Conservation (phyloP, 441 rosid genomes). For the Croton setiger region DNA sequence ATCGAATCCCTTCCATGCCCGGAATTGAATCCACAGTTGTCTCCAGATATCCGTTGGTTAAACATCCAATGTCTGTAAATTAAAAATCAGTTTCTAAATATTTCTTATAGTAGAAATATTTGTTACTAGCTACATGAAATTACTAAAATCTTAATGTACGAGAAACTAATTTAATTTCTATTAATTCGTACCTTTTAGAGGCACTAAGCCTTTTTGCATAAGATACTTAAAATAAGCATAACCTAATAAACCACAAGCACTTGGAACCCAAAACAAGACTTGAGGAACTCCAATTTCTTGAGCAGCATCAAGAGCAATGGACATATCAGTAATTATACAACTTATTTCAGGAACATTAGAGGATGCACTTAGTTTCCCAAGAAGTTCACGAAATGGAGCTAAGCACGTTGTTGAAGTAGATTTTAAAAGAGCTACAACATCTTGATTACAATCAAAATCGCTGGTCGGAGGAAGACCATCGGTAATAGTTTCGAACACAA, state of each 20-base stretch:
- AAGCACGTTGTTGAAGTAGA: too few relatives aligned
- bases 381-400: too few relatives aligned
- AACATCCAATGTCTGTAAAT: not conserved
- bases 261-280: not conserved
- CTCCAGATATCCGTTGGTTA: slow-evolving; percentile 14
- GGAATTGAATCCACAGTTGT: slow-evolving; percentile 12
- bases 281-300: not conserved
- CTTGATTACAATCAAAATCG: too few relatives aligned
- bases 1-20: slow-evolving; percentile 11
- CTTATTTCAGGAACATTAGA: not conserved
- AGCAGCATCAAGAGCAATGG: slow-evolving; percentile 7
- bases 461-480: not conserved
- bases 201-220: not conserved
- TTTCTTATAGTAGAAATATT: too few relatives aligned
- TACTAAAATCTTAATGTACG: too few relatives aligned
- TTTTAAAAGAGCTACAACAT: too few relatives aligned
- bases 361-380: not conserved
- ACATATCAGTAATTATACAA: slow-evolving; percentile 14
- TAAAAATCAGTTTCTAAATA: too few relatives aligned
- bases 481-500: slow-evolving; percentile 4
- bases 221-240: not conserved
- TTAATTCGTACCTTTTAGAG: not conserved
- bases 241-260: slow-evolving; percentile 12
- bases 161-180: too few relatives aligned
- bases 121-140: too few relatives aligned